Percentiles rank a stretch among this genome's conserved stretches.
Conservation (phyloP, 345 rosid species). For the Turnera subulata region DNA sequence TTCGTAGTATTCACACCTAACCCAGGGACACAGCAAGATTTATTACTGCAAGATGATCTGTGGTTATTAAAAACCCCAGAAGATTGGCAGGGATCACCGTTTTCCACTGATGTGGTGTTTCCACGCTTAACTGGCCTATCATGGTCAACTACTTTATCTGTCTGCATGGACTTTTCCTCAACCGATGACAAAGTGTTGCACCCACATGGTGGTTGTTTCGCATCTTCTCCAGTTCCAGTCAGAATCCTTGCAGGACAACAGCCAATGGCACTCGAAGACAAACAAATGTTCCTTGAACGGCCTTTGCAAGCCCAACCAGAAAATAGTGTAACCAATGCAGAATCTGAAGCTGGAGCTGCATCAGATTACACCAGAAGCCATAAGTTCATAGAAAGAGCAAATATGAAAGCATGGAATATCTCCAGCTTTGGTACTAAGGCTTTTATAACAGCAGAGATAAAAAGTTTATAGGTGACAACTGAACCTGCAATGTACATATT, state of each 20-base stretch:
- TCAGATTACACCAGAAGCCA: constrained; percentile 12
- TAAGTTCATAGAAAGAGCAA: constrained; percentile 12
- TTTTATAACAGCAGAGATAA: background rate
- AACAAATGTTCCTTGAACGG: constrained; percentile 34
- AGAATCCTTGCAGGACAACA: constrained; percentile 38
- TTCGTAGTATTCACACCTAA: constrained; percentile 43
- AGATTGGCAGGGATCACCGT: constrained; percentile 19
- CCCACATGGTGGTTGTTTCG: constrained; percentile 15
- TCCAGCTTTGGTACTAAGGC: background rate
- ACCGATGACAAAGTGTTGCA: constrained; percentile 17
- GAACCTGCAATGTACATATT: constrained; percentile 56
- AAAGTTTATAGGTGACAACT: constrained; percentile 2
- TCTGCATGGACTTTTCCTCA: constrained; percentile 25
- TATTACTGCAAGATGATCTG: constrained; percentile 26
- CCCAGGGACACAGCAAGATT: constrained; percentile 53
- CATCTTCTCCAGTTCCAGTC: constrained; percentile 20
- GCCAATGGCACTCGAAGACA: constrained; percentile 37
- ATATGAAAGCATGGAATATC: background rate
- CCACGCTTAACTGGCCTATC: constrained; percentile 33
- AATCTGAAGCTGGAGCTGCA: constrained; percentile 58
- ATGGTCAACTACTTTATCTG: constrained; percentile 23
- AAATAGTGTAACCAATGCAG: constrained; percentile 53
- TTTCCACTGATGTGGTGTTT: constrained; percentile 20
- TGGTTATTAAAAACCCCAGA: constrained; percentile 12
- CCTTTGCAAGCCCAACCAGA: constrained; percentile 65